Evolutionary conservation across 2,329 filamentous ascomycete genomes (phyloP).

Genomic region (Leptographium wingfieldii): DNA sequence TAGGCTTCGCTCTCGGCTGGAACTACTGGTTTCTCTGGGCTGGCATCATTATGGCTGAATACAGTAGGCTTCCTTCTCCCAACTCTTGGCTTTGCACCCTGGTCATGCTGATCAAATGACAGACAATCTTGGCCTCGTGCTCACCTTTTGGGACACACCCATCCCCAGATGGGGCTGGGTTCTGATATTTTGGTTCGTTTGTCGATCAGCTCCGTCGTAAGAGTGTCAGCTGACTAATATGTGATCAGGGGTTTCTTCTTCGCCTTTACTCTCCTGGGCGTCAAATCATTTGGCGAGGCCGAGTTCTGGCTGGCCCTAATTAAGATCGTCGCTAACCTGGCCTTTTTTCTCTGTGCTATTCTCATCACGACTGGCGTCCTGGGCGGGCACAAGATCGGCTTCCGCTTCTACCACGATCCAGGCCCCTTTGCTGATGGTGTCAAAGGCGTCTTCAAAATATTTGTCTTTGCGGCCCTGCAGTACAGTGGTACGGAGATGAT

Average conservation of each 20-base stretch:
- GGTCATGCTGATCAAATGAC: neutral
- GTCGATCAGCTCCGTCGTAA: neutral
- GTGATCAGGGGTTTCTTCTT: slow-evolving; percentile 27
- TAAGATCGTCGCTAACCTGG: slow-evolving; percentile 22
- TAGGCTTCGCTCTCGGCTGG: neutral
- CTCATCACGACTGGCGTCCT: slow-evolving; percentile 31
- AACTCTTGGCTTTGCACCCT: neutral
- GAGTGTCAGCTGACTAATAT: slow-evolving; percentile 13
- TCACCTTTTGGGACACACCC: slow-evolving; percentile 31
- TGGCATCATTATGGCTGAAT: neutral
- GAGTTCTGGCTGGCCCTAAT: slow-evolving; percentile 32
- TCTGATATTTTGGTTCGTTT: slow-evolving; percentile 14
- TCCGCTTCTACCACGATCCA: slow-evolving; percentile 28
- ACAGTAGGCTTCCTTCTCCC: neutral
- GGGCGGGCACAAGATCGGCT: slow-evolving; percentile 23
- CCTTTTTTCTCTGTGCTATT: slow-evolving; percentile 24
- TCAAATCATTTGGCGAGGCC: slow-evolving; percentile 28
- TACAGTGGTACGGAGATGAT: slow-evolving; percentile 52
- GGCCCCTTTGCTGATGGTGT: slow-evolving; percentile 42
- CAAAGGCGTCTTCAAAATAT: slow-evolving; percentile 49
- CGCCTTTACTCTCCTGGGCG: slow-evolving; percentile 26
- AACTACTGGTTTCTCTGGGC: slow-evolving; percentile 1
- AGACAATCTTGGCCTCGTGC: slow-evolving; percentile 21
- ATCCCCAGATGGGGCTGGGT: slow-evolving; percentile 36
- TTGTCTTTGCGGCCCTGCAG: slow-evolving; percentile 47